phyloP scores from a whole-genome alignment of 2,329 filamentous ascomycete species.

The Trichoderma gracile region DNA sequence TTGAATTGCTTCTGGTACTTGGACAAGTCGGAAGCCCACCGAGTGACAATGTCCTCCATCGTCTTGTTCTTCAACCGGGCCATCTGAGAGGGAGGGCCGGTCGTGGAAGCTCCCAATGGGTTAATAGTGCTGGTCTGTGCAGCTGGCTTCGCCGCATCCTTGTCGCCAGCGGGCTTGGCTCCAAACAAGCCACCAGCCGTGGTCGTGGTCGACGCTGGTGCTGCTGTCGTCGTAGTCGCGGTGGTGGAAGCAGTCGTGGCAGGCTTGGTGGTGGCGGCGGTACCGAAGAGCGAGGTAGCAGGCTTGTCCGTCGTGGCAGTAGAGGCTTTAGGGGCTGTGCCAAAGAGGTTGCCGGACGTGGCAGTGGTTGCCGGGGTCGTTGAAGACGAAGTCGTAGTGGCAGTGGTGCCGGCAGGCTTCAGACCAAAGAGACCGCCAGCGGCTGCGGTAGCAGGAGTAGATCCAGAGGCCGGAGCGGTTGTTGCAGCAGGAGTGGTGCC shows the following conservation, averaged over 20 bases:
- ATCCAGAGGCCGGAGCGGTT: conserved; percentile 25
- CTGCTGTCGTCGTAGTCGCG: conserved; percentile 32
- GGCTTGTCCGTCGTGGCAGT: conserved; percentile 31
- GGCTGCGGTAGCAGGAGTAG: conserved; percentile 35
- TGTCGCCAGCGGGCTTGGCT: conserved; percentile 38
- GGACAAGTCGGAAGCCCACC: conserved; percentile 91
- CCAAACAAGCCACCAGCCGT: conserved; percentile 39
- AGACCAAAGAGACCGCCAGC: conserved; percentile 38
- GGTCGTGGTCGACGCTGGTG: conserved; percentile 36
- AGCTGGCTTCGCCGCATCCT: conserved; percentile 36
- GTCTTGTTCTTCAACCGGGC: conserved; percentile 96
- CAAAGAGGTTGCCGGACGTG: conserved; percentile 32
- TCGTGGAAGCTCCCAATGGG: conserved; percentile 69
- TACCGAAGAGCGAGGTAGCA: conserved; percentile 34
- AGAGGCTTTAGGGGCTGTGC: conserved; percentile 30
- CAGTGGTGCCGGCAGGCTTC: conserved; percentile 36
- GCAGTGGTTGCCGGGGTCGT: conserved; percentile 35
- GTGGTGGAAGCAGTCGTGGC: conserved; percentile 27
- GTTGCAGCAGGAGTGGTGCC: conserved; percentile 36
- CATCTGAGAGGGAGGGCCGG: conserved; percentile 78
- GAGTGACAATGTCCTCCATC: conserved; percentile 97
- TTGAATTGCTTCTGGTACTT: conserved; percentile 98
- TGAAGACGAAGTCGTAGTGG: conserved; percentile 32
- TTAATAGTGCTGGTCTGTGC: conserved; percentile 39
- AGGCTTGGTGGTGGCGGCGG: conserved; percentile 29